These are phyloP conservation scores for Diaporthe caulivora DNA, from an alignment of 2,329 filamentous ascomycete genomes.

Conservation along the genomic window DNA sequence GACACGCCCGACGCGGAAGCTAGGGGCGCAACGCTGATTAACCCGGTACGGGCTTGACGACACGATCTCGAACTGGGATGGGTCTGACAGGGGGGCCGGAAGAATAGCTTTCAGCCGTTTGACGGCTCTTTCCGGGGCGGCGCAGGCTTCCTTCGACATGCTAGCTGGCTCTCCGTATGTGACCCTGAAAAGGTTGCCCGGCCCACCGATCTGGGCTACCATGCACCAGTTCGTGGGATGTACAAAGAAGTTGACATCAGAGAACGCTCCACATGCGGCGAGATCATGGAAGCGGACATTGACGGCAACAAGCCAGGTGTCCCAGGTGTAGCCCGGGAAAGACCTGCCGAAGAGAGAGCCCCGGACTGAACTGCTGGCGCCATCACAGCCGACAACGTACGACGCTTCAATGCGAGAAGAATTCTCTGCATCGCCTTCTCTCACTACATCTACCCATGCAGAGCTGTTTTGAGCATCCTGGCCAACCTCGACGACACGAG, in stretches of 20 bases:
- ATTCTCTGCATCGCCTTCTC: slow-evolving; percentile 33
- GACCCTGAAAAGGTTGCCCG: background rate
- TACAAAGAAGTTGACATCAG: slow-evolving; percentile 28
- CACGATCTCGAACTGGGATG: slow-evolving; percentile 5
- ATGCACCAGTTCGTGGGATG: slow-evolving; percentile 20
- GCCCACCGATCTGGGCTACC: background rate
- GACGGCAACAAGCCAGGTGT: slow-evolving; percentile 61
- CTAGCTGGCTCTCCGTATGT: background rate
- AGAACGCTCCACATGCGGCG: slow-evolving; percentile 42
- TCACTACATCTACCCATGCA: slow-evolving; percentile 44
- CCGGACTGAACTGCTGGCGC: slow-evolving; percentile 50
- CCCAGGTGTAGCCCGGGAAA: slow-evolving; percentile 60
- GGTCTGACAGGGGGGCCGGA: background rate
- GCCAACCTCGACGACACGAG: slow-evolving; percentile 49
- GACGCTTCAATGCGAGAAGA: slow-evolving; percentile 46
- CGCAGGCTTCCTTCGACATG: background rate
- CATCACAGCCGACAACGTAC: slow-evolving; percentile 58
- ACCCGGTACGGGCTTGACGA: slow-evolving; percentile 12
- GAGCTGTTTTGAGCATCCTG: slow-evolving; percentile 43
- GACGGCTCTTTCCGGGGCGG: background rate
- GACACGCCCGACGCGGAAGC: slow-evolving; percentile 7
- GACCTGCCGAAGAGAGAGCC: slow-evolving; percentile 51
- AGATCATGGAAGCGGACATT: slow-evolving; percentile 70
- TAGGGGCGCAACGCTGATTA: slow-evolving; percentile 12
- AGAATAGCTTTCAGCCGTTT: background rate